Conservation (phyloP, 208 protist species). For the Naegleria fowleri region DNA sequence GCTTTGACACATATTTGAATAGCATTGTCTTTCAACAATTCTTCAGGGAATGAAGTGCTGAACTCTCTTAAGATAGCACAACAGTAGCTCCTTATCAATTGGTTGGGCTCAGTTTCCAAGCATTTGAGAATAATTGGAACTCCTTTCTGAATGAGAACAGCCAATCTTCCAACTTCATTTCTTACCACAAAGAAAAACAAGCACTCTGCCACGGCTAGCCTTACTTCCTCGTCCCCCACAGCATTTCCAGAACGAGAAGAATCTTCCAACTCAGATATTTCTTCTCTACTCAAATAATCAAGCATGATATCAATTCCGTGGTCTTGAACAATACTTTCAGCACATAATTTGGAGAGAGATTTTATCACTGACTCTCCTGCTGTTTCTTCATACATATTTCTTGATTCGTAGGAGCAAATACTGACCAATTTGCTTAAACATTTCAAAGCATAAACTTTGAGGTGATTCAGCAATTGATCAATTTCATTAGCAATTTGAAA, state of each 20-base stretch:
- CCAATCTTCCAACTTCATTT: constrained; percentile 9
- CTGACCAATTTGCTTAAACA: background rate
- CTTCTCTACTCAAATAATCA: background rate
- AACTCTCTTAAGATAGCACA: constrained; percentile 25
- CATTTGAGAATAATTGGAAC: background rate
- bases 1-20: background rate
- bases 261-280: background rate
- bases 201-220: background rate
- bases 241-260: background rate
- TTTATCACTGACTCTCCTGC: too few species aligned
- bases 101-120: background rate
- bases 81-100: constrained; percentile 8
- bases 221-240: background rate
- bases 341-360: constrained; percentile 3
- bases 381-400: background rate
- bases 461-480: background rate
- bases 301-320: background rate
- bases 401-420: constrained; percentile 4
- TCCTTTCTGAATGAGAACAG: background rate
- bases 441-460: constrained; percentile 10
- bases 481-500: background rate
- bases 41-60: background rate
- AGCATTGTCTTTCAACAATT: background rate
- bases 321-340: background rate
- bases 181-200: constrained; percentile 11